These are phyloP conservation scores for Uncinocarpus reesii DNA, from an alignment of 2,329 filamentous ascomycete genomes.

Conservation along the genomic window DNA sequence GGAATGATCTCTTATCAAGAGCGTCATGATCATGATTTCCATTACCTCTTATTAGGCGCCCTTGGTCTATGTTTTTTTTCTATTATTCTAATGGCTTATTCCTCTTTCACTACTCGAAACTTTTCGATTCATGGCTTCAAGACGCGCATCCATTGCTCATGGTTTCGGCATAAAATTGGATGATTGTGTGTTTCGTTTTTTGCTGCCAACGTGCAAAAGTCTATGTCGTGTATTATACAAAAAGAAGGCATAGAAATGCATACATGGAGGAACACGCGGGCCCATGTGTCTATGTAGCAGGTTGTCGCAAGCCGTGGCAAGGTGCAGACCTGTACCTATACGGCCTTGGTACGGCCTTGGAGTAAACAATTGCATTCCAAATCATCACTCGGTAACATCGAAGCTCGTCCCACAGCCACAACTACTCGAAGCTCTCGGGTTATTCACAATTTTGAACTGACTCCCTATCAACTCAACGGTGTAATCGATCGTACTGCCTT, in stretches of 20 bases:
- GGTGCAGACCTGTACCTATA: no score
- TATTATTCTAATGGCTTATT: slow-evolving; percentile 4
- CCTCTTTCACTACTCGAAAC: not conserved
- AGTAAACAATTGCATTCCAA: not conserved
- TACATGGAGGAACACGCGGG: not conserved
- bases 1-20: not conserved
- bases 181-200: not conserved
- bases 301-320: no score
- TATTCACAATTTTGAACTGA: slow-evolving; percentile 94
- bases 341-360: no score
- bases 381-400: slow-evolving; percentile 49
- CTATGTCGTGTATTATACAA: slow-evolving; percentile 8
- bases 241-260: not conserved
- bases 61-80: not conserved
- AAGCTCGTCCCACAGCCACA: slow-evolving; percentile 98
- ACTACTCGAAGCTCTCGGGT: slow-evolving; percentile 81
- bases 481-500: slow-evolving; percentile 91
- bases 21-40: not conserved
- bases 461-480: slow-evolving; percentile 90
- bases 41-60: not conserved
- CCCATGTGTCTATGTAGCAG: not conserved
- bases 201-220: not conserved
- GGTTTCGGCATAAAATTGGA: not conserved
- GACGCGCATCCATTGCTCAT: not conserved
- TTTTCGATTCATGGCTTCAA: not conserved